Percentiles rank a stretch among this genome's conserved stretches.
Conservation (phyloP, 371 early-diverging fungal genomes). For the Actinomortierella ambigua region DNA sequence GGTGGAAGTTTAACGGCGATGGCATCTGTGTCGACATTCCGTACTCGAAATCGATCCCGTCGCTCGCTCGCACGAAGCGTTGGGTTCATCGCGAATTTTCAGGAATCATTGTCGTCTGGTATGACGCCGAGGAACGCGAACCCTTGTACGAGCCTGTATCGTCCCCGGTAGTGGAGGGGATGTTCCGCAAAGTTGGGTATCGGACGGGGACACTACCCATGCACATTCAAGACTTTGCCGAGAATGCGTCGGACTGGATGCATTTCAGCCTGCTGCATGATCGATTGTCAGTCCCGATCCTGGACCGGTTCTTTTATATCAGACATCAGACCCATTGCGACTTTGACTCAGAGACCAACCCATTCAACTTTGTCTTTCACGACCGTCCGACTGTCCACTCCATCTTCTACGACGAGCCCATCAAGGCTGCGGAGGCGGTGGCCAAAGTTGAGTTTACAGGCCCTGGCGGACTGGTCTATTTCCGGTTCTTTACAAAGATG, state of each 20-base stretch:
- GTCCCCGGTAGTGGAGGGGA: conserved; percentile 34
- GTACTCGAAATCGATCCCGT: conserved; percentile 37
- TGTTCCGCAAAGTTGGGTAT: conserved; percentile 27
- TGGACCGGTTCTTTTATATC: conserved; percentile 40
- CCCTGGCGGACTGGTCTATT: conserved; percentile 43
- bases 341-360: conserved; percentile 35
- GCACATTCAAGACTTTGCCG: conserved; percentile 47
- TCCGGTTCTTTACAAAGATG: conserved; percentile 43
- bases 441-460: conserved; percentile 45
- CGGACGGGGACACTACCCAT: conserved; percentile 41
- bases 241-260: conserved; percentile 46
- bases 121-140: conserved; percentile 37
- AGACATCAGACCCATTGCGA: conserved; percentile 37
- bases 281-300: conserved; percentile 33
- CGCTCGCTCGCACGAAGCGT: conserved; percentile 28
- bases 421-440: conserved; percentile 30
- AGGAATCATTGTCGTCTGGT: conserved; percentile 37
- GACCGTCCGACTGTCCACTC: conserved; percentile 43
- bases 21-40: conserved; percentile 41
- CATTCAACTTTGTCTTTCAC: conserved; percentile 42
- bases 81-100: conserved; percentile 43
- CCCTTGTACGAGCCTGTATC: conserved; percentile 44
- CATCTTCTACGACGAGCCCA: conserved; percentile 29
- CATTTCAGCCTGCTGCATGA: conserved; percentile 38
- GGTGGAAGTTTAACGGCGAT: conserved; percentile 39